Evolutionary conservation across 257 asterid genomes (phyloP).

Genomic region (Ocimum tenuiflorum): DNA sequence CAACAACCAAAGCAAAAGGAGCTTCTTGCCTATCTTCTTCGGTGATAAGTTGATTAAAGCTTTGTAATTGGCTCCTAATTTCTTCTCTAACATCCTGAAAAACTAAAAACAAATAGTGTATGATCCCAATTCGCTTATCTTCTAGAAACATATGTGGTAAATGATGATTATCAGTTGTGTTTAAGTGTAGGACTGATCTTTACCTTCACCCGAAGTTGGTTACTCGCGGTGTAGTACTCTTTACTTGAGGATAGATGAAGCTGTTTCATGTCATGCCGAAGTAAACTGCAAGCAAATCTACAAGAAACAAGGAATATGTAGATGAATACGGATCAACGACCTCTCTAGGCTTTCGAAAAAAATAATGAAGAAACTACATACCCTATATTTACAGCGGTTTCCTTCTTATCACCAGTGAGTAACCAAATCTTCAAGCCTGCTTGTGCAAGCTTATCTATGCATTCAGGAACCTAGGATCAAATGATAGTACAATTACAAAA

Average conservation of each 20-base stretch:
- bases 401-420: conserved; percentile 66
- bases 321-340: neutral
- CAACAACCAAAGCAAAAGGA: conserved; percentile 59
- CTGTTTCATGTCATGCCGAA: conserved; percentile 57
- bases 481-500: no score
- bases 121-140: conserved; percentile 22
- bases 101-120: conserved; percentile 30
- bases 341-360: neutral
- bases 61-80: conserved; percentile 41
- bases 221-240: conserved; percentile 10
- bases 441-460: conserved; percentile 70
- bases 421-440: conserved; percentile 74
- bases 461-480: conserved; percentile 59
- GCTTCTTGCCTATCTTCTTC: conserved; percentile 24
- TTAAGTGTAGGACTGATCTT: conserved; percentile 21
- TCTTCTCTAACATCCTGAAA: conserved; percentile 51
- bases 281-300: conserved; percentile 72
- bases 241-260: conserved; percentile 41
- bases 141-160: neutral
- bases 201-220: conserved; percentile 34
- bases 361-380: neutral
- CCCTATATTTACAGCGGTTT: conserved; percentile 74
- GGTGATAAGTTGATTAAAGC: conserved; percentile 26
- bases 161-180: no score
- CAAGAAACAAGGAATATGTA: neutral